These are phyloP conservation scores for Ganoderma meredithae DNA, from an alignment of 1,284 basidiomycete genomes.

Conservation along the genomic window DNA sequence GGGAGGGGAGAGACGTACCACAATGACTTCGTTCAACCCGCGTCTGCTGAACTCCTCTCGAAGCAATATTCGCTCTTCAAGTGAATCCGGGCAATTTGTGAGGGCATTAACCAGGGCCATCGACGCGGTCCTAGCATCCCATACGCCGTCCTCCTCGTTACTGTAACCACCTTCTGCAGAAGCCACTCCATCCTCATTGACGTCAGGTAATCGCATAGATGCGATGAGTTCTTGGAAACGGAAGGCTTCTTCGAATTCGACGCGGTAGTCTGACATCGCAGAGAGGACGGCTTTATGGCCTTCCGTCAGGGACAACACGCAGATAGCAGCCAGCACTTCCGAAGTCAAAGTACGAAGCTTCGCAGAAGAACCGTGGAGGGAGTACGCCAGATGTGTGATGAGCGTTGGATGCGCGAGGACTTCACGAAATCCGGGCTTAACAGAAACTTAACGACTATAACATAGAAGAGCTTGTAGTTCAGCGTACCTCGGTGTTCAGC, in stretches of 20 bases:
- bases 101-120: conserved; percentile 86
- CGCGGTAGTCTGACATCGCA: conserved; percentile 81
- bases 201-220: conserved; percentile 65
- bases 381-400: conserved; percentile 78
- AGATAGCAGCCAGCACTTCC: conserved; percentile 86
- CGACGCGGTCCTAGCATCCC: conserved; percentile 83
- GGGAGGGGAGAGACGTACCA: conserved; percentile 58
- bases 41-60: conserved; percentile 83
- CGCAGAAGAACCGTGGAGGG: conserved; percentile 69
- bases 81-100: conserved; percentile 75
- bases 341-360: conserved; percentile 79
- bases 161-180: conserved; percentile 47
- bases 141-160: conserved; percentile 69
- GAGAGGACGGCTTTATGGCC: conserved; percentile 80
- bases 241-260: conserved; percentile 77
- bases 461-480: conserved; percentile 3
- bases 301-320: conserved; percentile 74
- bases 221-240: conserved; percentile 83
- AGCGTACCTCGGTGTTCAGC: conserved; percentile 83
- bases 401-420: conserved; percentile 73
- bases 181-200: conserved; percentile 45
- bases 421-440: conserved; percentile 70
- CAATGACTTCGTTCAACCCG: conserved; percentile 84
- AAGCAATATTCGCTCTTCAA: conserved; percentile 82
- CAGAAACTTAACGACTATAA: conserved; percentile 6